Evolutionary conservation across 139 green algal genomes (phyloP).

Genomic region (Nannochloris sp.): DNA sequence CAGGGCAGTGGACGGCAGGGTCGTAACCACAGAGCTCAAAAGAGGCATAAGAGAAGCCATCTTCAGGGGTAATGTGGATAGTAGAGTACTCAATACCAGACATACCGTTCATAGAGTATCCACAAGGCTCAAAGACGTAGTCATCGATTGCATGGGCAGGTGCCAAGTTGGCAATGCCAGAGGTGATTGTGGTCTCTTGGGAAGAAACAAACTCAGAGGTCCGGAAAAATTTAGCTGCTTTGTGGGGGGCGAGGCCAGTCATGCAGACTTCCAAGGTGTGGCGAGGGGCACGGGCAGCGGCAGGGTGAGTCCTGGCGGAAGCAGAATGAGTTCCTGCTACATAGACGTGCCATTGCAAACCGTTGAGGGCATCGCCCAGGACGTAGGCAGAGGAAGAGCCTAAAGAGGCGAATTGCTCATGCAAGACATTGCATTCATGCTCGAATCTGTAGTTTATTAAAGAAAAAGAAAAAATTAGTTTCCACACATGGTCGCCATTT

Average conservation of each 20-base stretch:
- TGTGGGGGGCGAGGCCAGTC: conserved; percentile 67
- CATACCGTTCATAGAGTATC: conserved; percentile 96
- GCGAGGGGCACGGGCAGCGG: neutral
- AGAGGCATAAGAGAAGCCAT: conserved; percentile 83
- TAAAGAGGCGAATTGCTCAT: conserved; percentile 60
- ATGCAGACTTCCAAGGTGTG: conserved; percentile 95
- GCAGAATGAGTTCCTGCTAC: conserved; percentile 38
- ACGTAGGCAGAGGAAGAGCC: conserved; percentile 64
- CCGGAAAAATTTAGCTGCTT: conserved; percentile 72
- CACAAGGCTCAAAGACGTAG: conserved; percentile 98
- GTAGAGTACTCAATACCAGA: conserved; percentile 71
- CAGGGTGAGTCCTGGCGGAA: neutral
- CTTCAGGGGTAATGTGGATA: conserved; percentile 97
- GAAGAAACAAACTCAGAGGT: conserved; percentile 51
- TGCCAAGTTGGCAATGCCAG: conserved; percentile 64
- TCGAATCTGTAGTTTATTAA: conserved; percentile 64
- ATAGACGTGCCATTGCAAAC: conserved; percentile 94
- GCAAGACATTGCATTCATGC: conserved; percentile 64
- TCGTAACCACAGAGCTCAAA: conserved; percentile 77
- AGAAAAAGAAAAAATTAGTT: neutral
- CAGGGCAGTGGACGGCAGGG: conserved; percentile 9
- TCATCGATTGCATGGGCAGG: conserved; percentile 82
- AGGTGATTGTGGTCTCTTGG: conserved; percentile 44
- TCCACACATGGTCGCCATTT: neutral
- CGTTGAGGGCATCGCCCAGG: conserved; percentile 68